phyloP scores from a whole-genome alignment of 2,329 filamentous ascomycete species.

The Chaetomiaceae sp. region DNA sequence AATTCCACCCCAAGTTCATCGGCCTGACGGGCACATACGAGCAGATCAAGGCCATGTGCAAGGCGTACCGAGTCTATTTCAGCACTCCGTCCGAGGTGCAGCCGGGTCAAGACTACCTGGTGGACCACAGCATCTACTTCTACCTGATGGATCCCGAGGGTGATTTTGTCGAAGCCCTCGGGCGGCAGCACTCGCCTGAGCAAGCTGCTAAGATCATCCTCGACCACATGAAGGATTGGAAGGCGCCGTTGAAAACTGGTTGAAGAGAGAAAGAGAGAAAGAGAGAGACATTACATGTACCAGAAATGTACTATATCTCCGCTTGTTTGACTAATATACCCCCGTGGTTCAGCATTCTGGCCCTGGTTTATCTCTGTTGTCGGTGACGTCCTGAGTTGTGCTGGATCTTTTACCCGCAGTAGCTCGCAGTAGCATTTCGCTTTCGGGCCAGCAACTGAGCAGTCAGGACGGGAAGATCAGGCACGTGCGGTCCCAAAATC shows the following conservation, averaged over 20 bases:
- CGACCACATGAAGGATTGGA: slow-evolving; percentile 71
- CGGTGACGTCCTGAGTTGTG: no score
- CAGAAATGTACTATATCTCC: slow-evolving; percentile 15
- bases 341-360: no score
- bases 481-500: background rate
- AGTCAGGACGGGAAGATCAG: no score
- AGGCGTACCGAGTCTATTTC: slow-evolving; percentile 95
- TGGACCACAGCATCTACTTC: slow-evolving; percentile 99
- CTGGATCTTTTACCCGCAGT: no score
- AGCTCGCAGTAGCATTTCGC: slow-evolving; percentile 1
- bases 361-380: no score
- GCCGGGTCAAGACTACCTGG: slow-evolving; percentile 92
- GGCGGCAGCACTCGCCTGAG: slow-evolving; percentile 87
- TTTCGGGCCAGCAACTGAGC: no score
- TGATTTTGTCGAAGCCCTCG: slow-evolving; percentile 96
- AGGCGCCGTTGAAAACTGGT: slow-evolving; percentile 29
- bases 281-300: background rate
- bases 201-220: slow-evolving; percentile 78
- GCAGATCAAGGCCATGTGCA: slow-evolving; percentile 89
- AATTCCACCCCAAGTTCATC: slow-evolving; percentile 84
- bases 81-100: slow-evolving; percentile 84
- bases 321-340: slow-evolving; percentile 5
- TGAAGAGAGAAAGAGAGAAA: background rate
- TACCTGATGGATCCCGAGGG: slow-evolving; percentile 99
- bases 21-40: slow-evolving; percentile 93